Evolutionary conservation across 148 eudicot species (phyloP).

Genomic region (Suaeda aralocaspica): DNA sequence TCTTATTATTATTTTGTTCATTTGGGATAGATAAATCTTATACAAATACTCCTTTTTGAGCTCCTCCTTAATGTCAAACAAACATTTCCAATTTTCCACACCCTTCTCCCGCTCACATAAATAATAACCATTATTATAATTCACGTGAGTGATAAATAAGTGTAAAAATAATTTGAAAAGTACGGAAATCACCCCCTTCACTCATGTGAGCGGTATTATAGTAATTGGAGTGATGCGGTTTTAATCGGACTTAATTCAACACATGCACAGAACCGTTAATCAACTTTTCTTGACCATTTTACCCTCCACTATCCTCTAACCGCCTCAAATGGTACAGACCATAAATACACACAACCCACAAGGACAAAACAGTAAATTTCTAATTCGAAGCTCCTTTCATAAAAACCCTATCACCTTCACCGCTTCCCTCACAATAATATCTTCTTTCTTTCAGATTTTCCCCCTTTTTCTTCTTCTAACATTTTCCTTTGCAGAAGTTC

Average conservation of each 20-base stretch:
- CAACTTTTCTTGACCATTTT: neutral
- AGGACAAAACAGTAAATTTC: slow-evolving; percentile 24
- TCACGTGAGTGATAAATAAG: too few species aligned
- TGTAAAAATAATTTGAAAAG: too few species aligned
- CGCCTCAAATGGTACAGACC: neutral
- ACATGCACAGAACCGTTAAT: slow-evolving; percentile 11
- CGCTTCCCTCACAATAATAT: neutral
- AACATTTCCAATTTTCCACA: too few species aligned
- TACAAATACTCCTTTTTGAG: too few species aligned
- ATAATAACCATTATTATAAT: too few species aligned
- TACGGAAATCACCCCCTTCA: too few species aligned
- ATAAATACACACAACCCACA: neutral
- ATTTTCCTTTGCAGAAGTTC: slow-evolving; percentile 22
- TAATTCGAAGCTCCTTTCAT: neutral
- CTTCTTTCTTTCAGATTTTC: slow-evolving; percentile 11
- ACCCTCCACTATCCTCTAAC: neutral
- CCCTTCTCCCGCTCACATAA: too few species aligned
- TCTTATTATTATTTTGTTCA: too few species aligned
- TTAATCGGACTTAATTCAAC: neutral
- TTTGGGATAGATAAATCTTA: too few species aligned
- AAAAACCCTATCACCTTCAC: slow-evolving; percentile 20
- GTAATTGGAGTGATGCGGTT: neutral
- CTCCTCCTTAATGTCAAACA: too few species aligned
- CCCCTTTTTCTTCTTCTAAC: slow-evolving; percentile 30
- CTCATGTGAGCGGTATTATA: too few species aligned